Base-by-base conservation (phyloP, 768 basidiomycete genomes). In the Inosperma sp. region DNA sequence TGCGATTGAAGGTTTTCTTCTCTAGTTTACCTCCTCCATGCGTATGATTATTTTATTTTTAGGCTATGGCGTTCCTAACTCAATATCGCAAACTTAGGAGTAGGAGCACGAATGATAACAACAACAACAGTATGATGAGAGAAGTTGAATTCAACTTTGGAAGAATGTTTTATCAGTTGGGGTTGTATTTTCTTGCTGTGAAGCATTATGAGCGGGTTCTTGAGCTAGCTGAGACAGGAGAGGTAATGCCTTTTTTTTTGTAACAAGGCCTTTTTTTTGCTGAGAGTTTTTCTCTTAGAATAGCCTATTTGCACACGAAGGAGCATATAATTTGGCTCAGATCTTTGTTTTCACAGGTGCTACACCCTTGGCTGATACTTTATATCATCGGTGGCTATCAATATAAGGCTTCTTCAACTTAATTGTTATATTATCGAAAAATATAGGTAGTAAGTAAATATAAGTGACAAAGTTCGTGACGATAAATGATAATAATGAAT, bases 71-170 rank as follows among this genome's bases (percentile, higher is more conserved):
- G 0, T 96, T 93, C 65, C 66, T 97, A 21, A 77, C 84, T 0
- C 79, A 82, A 41, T 99, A 98, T 65, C 80, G 92, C 14, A 72
- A 74, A n/a, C 61, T 87, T 2, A 76, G 86, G 12, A 35, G 67
- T n/a, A n/a, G n/a, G n/a, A n/a, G n/a, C 57, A n/a, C 29, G 4
- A 13, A 16, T 1, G 33, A 41, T 17, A 34, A 31, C 29, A 29
- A n/a, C 9, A 70, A 71, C 41, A 64, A 66, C 2, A 65, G 72
- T 2, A 73, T 71, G 3, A 57, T 77, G 19, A 78, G 82, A 23
- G 94, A 98, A 65, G 84, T 95, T 3, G 91, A 99, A 51, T 97
- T 80, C 65, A 99, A 99, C 65, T 89, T 94, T 62, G 95, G 86
- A 0, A 76, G 95, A 39, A 81, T 83, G 1, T 98, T 96, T 64